These are phyloP conservation scores for Amorphotheca resinae DNA, from an alignment of 495 filamentous ascomycete genomes.

Conservation along the genomic window DNA sequence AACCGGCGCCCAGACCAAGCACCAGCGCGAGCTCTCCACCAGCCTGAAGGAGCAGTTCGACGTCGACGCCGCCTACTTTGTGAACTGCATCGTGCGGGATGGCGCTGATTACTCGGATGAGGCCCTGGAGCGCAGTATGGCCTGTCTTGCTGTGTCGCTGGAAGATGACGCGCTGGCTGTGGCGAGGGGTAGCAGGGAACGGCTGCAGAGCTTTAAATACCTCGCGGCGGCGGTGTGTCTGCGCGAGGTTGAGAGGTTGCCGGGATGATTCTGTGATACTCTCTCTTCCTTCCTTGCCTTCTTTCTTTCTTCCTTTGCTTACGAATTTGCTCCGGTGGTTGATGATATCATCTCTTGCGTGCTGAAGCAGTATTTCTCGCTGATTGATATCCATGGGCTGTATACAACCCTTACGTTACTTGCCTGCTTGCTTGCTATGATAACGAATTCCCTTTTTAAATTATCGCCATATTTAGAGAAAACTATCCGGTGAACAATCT, in stretches of 20 bases:
- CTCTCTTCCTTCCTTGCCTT: no score
- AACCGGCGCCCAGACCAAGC: constrained; percentile 39
- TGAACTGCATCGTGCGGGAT: constrained; percentile 16
- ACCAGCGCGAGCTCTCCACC: constrained; percentile 49
- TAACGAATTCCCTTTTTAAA: no score
- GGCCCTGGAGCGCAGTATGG: constrained; percentile 13
- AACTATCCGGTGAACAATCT: no score
- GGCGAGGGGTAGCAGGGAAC: background rate
- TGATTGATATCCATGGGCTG: no score
- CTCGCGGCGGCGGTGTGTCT: constrained; percentile 18
- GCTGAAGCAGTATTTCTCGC: no score
- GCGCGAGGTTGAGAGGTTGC: constrained; percentile 13
- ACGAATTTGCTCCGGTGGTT: no score
- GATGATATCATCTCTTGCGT: no score
- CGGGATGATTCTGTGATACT: no score
- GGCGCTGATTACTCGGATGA: constrained; percentile 7
- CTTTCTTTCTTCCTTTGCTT: no score
- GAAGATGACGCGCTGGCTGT: constrained; percentile 1
- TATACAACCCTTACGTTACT: no score
- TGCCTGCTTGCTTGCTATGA: no score
- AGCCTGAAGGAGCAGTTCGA: constrained; percentile 51
- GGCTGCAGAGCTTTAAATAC: constrained; percentile 20
- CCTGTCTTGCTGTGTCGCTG: constrained; percentile 16
- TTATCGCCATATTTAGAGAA: no score
- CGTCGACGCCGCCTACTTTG: constrained; percentile 14